These are phyloP conservation scores for Sporothrix luriei DNA, from an alignment of 2,329 filamentous ascomycete genomes.

Conservation along the genomic window DNA sequence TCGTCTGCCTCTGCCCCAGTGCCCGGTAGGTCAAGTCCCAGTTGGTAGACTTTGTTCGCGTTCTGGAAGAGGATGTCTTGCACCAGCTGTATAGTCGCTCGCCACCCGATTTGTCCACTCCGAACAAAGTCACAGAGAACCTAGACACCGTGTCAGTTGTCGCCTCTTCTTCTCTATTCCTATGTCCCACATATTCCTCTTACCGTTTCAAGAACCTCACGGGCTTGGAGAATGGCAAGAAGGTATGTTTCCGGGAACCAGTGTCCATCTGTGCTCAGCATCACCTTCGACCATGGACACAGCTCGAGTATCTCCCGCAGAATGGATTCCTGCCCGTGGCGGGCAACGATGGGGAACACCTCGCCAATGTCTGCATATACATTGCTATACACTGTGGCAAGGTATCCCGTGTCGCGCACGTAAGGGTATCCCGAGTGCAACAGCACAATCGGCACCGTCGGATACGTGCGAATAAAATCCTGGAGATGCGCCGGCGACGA, in stretches of 20 bases:
- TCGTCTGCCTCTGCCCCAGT: neutral
- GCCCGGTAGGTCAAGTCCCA: constrained; percentile 52
- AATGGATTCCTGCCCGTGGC: constrained; percentile 72
- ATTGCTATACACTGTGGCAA: constrained; percentile 75
- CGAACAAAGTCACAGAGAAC: constrained; percentile 68
- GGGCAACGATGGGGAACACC: constrained; percentile 76
- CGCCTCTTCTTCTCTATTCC: neutral
- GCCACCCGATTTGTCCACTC: constrained; percentile 61
- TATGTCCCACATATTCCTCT: constrained; percentile 32
- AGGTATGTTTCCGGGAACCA: constrained; percentile 78
- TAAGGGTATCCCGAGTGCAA: constrained; percentile 83
- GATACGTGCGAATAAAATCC: constrained; percentile 68
- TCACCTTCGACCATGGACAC: constrained; percentile 71
- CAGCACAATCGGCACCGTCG: constrained; percentile 71
- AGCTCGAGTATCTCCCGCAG: constrained; percentile 74
- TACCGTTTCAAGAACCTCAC: constrained; percentile 69
- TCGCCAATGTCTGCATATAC: constrained; percentile 82
- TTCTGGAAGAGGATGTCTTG: constrained; percentile 75
- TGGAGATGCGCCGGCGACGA: constrained; percentile 78
- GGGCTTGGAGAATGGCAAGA: constrained; percentile 70
- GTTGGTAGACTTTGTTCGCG: constrained; percentile 71
- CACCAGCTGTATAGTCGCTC: constrained; percentile 65
- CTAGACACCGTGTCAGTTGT: constrained; percentile 44
- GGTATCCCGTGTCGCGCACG: constrained; percentile 74
- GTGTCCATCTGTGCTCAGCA: constrained; percentile 81